Percentiles rank a stretch among this genome's conserved stretches.
Evolutionary conservation across 306 rosid species (phyloP).

Genomic region (Canavalia gladiata): DNA sequence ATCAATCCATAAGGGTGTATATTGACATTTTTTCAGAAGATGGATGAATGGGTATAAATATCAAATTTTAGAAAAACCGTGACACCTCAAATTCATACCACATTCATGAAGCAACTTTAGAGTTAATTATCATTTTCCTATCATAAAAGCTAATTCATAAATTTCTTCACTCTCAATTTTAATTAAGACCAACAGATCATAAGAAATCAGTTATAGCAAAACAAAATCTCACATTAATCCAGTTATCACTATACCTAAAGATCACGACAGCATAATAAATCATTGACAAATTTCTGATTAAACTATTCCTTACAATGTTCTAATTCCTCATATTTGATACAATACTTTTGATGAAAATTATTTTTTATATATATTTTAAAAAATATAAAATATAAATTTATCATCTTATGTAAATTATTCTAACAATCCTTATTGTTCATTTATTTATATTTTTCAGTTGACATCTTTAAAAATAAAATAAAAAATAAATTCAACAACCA

Average conservation of each 20-base stretch:
- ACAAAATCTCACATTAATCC: background rate
- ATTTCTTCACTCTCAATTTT: background rate
- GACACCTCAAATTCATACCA: background rate
- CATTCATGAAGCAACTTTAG: background rate
- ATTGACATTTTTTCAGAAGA: no score
- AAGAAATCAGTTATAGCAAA: background rate
- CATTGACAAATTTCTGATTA: background rate
- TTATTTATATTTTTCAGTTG: no score
- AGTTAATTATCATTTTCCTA: background rate
- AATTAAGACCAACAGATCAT: background rate
- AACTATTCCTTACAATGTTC: background rate
- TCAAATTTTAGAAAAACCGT: background rate
- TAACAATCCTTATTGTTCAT: no score
- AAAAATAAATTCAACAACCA: no score
- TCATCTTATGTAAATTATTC: no score
- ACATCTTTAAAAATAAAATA: no score
- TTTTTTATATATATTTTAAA: background rate
- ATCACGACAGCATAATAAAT: background rate
- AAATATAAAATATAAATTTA: no score
- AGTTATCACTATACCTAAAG: background rate
- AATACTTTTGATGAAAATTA: background rate
- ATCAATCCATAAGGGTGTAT: no score
- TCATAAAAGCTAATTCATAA: background rate
- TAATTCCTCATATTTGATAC: background rate
- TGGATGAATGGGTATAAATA: background rate